Conservation (phyloP, 2,329 filamentous ascomycete species). For the Eutypa lata region DNA sequence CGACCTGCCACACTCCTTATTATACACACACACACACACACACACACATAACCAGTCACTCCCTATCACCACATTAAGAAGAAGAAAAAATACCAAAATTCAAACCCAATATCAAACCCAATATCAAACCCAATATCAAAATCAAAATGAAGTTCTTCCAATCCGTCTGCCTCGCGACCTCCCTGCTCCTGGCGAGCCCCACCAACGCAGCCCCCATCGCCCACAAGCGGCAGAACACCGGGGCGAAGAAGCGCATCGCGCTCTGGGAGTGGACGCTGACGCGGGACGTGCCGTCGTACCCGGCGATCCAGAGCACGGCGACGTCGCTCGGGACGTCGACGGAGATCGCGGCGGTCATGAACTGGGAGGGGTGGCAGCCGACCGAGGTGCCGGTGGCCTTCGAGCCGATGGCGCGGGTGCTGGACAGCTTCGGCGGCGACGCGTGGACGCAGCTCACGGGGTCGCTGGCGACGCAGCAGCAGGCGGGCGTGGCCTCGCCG, state of each 20-base stretch:
- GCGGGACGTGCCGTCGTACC: conserved; percentile 4
- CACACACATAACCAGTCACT: not conserved
- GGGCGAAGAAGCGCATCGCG: conserved; percentile 11
- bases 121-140: not conserved
- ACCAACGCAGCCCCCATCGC: not conserved
- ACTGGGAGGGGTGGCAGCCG: conserved; percentile 24
- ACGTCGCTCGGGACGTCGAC: conserved; percentile 3
- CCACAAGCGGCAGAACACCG: not conserved
- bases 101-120: not conserved
- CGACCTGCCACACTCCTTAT: not conserved
- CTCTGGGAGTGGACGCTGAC: conserved; percentile 17
- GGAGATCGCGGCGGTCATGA: conserved; percentile 13
- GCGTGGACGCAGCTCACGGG: conserved; percentile 28
- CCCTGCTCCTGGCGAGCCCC: not conserved
- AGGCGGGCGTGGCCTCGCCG: conserved; percentile 15
- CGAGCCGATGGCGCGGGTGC: conserved; percentile 43
- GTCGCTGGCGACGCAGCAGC: conserved; percentile 12
- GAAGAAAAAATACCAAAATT: not conserved
- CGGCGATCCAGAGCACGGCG: conserved; percentile 3
- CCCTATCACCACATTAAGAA: not conserved
- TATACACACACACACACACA: not conserved
- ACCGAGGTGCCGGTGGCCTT: conserved; percentile 28
- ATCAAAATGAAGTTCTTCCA: not conserved
- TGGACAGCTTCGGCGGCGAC: conserved; percentile 31
- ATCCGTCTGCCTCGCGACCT: not conserved